phyloP scores from a whole-genome alignment of 31 red algal species.

The Porphyra umbilicalis region DNA sequence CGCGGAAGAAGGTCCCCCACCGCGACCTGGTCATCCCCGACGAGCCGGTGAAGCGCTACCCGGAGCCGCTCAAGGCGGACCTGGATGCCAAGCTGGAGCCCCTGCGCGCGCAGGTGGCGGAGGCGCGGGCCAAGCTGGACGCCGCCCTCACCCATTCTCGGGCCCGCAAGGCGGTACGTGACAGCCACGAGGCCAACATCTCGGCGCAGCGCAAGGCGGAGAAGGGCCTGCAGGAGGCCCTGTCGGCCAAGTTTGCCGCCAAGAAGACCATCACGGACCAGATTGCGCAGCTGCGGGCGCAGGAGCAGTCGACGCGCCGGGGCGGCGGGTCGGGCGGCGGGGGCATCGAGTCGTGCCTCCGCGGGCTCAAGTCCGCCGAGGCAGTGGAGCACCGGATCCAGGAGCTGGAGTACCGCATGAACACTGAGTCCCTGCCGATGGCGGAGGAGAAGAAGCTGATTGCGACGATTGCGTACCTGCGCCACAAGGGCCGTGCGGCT shows the following conservation, averaged over 20 bases:
- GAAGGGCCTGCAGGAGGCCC: slow-evolving; percentile 31
- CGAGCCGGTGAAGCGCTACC: slow-evolving; percentile 58
- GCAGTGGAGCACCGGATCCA: slow-evolving; percentile 58
- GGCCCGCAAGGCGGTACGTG: slow-evolving; percentile 53
- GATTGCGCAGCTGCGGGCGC: slow-evolving; percentile 47
- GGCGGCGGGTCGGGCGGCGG: slow-evolving; percentile 30
- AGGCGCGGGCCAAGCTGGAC: slow-evolving; percentile 43
- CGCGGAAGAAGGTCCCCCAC: background rate
- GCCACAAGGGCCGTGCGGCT: slow-evolving; percentile 48
- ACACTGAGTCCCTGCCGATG: slow-evolving; percentile 46
- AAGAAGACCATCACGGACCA: slow-evolving; percentile 37
- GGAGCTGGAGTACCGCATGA: slow-evolving; percentile 41
- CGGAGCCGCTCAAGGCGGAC: slow-evolving; percentile 54
- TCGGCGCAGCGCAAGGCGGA: slow-evolving; percentile 26
- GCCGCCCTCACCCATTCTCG: slow-evolving; percentile 26
- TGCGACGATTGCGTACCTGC: slow-evolving; percentile 46
- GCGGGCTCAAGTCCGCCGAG: slow-evolving; percentile 50
- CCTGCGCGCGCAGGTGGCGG: slow-evolving; percentile 12
- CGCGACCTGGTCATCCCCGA: slow-evolving; percentile 19
- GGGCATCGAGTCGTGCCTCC: slow-evolving; percentile 58
- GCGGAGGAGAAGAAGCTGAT: slow-evolving; percentile 82
- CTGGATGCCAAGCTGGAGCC: slow-evolving; percentile 27
- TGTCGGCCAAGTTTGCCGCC: slow-evolving; percentile 44
- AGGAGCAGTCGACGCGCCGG: slow-evolving; percentile 11
- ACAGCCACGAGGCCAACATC: slow-evolving; percentile 31